Percentiles rank a stretch among this genome's conserved stretches.
phyloP scores from a whole-genome alignment of 148 eudicot genomes.

The Persicaria tinctoria region DNA sequence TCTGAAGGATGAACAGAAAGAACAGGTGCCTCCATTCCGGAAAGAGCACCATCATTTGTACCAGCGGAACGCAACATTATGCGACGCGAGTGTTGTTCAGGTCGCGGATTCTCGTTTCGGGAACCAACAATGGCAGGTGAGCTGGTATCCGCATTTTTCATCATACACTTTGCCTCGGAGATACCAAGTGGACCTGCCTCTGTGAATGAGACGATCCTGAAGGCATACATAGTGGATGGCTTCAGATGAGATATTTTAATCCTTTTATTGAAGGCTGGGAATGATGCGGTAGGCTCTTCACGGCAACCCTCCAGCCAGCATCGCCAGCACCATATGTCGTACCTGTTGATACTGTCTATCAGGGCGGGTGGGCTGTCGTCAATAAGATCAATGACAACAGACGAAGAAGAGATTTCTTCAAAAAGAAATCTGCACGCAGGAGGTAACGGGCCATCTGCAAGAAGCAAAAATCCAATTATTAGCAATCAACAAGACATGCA shows the following conservation, averaged over 20 bases:
- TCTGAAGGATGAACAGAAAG: no score
- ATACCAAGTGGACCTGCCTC: conserved; percentile 72
- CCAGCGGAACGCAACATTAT: no score
- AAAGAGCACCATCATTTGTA: no score
- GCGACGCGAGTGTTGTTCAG: conserved; percentile 30
- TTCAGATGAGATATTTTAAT: conserved; percentile 46
- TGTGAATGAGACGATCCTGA: conserved; percentile 57
- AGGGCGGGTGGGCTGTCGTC: conserved; percentile 46
- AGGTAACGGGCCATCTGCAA: conserved; percentile 82
- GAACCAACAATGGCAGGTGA: conserved; percentile 12
- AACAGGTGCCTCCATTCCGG: no score
- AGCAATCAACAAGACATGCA: neutral
- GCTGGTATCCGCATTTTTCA: conserved; percentile 45
- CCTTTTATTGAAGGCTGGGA: conserved; percentile 49
- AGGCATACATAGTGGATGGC: conserved; percentile 78
- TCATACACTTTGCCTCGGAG: conserved; percentile 75
- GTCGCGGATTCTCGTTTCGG: conserved; percentile 25
- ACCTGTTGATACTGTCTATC: conserved; percentile 47
- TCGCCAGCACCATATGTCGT: conserved; percentile 80
- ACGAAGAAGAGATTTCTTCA: conserved; percentile 66
- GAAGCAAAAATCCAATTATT: neutral
- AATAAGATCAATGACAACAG: conserved; percentile 56
- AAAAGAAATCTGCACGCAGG: conserved; percentile 85
- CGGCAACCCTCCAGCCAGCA: conserved; percentile 37
- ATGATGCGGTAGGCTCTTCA: conserved; percentile 42